Base-by-base conservation (phyloP, 768 basidiomycete species). In the Amanita jacksonii region DNA sequence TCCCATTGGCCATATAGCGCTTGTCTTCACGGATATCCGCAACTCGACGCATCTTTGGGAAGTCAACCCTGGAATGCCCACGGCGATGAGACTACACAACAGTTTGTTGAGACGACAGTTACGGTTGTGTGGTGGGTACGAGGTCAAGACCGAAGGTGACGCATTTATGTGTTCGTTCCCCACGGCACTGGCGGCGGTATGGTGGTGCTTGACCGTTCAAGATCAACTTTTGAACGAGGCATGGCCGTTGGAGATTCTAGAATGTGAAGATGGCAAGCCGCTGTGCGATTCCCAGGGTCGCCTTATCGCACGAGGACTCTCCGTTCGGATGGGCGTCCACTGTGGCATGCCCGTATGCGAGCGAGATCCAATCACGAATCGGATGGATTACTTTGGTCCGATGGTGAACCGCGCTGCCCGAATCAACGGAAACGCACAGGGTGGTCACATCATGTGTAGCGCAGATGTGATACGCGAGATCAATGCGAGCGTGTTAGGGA, bases 81-180 rank as follows among this genome's bases (percentile, higher is more conserved):
- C 83, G 0, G 92, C 93, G 3, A 93, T 96, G 73, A 78, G 80
- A 20, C 62, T 91, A 52, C 96, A 99, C 64, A 93, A 98, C 58
- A 72, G 66, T 40, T 70, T 97, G 18, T 72, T 98, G 36, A 80
- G 96, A 16, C 75, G 93, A 5, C 81, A 85, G 48, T 67, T 97
- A 24, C 79, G 94, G 22, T 70, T 85, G 32, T 93, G 92, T 54
- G 92, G 92, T 22, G 96, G 96, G 1, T 99, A 98, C 61, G 91
- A 97, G 64, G 94, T 98, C 56, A 99, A 99, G 66, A 99, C 96
- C 8, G 96, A 99, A 80, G 96, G 96, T 22, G 96, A 98, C 56
- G 81, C 94, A 0, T 99, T 99, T 70, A 93, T 99, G 87, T 92
- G 92, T 42, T 90, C 94, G 16, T 99, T 99, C 74, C 86, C 89